phyloP scores from a whole-genome alignment of 805 yeast genomes.

The Helenozyma baotianmanensis region DNA sequence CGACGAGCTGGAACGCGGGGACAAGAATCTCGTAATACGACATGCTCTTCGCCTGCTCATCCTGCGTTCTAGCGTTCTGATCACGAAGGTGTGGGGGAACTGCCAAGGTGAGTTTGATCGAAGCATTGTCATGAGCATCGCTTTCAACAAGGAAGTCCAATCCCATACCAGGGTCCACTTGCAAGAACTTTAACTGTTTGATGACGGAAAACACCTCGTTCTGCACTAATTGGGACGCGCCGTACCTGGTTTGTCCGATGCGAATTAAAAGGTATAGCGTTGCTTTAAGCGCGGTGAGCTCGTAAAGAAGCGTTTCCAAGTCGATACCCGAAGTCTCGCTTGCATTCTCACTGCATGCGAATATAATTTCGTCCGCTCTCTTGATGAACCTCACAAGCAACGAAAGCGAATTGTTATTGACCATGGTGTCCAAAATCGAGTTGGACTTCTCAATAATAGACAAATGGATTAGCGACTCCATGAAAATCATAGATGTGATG shows the following conservation, averaged over 20 bases:
- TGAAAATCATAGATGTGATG: slow-evolving; percentile 67
- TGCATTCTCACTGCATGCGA: slow-evolving; percentile 23
- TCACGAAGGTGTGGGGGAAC: slow-evolving; percentile 40
- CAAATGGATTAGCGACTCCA: slow-evolving; percentile 62
- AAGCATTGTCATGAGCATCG: slow-evolving; percentile 4
- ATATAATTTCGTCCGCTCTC: slow-evolving; percentile 61
- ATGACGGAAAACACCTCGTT: slow-evolving; percentile 66
- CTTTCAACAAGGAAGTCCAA: slow-evolving; percentile 45
- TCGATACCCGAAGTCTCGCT: slow-evolving; percentile 28
- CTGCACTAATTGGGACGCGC: slow-evolving; percentile 74
- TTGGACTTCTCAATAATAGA: slow-evolving; percentile 45
- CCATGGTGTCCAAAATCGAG: slow-evolving; percentile 56
- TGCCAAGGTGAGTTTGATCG: slow-evolving; percentile 48
- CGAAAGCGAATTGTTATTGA: slow-evolving; percentile 61
- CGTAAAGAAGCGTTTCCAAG: slow-evolving; percentile 58
- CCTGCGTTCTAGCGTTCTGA: background rate
- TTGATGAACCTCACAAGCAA: slow-evolving; percentile 63
- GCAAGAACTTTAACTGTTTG: slow-evolving; percentile 50
- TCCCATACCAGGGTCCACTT: slow-evolving; percentile 78
- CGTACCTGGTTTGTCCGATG: slow-evolving; percentile 69
- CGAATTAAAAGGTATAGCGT: slow-evolving; percentile 65
- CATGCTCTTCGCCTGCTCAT: slow-evolving; percentile 18
- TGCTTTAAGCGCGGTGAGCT: slow-evolving; percentile 71
- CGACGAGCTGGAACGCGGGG: slow-evolving; percentile 69
- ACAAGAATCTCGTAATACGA: slow-evolving; percentile 65